These are phyloP conservation scores for Fallopia convolvulus DNA, from an alignment of 148 eudicot species.

Conservation along the genomic window DNA sequence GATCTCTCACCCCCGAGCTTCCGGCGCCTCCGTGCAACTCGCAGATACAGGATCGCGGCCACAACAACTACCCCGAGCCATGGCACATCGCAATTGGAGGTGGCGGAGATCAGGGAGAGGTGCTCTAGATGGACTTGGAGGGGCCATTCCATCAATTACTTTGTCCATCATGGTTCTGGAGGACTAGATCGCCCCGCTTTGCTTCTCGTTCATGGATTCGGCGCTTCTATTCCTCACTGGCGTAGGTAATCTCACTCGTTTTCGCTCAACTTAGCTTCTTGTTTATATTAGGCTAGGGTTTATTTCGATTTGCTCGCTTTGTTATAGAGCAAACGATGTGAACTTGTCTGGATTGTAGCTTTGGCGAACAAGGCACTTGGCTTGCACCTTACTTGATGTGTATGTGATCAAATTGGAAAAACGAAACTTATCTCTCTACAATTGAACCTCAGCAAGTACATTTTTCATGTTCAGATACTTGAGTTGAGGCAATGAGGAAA, in stretches of 20 bases:
- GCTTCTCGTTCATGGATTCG: constrained; percentile 89
- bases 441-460: background rate
- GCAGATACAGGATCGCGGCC: too few species aligned
- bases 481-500: background rate
- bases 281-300: background rate
- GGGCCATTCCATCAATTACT: constrained; percentile 56
- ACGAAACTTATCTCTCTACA: background rate
- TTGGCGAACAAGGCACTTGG: too few species aligned
- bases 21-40: too few species aligned
- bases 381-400: too few species aligned
- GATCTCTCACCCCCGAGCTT: too few species aligned
- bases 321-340: background rate
- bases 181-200: constrained; percentile 34
- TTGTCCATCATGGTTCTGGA: constrained; percentile 25
- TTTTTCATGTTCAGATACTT: background rate
- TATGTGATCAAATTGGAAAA: background rate
- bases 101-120: constrained; percentile 42
- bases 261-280: too few species aligned
- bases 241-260: constrained; percentile 39
- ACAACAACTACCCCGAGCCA: background rate
- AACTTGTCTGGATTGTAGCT: background rate
- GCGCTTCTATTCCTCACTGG: constrained; percentile 96
- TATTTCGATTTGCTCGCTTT: background rate
- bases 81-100: constrained; percentile 26
- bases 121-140: constrained; percentile 65